A percentile compares a stretch with the other conserved stretches of the same genome.
phyloP scores from a whole-genome alignment of 176 grass and related monocot species.

The Carex littledalei region DNA sequence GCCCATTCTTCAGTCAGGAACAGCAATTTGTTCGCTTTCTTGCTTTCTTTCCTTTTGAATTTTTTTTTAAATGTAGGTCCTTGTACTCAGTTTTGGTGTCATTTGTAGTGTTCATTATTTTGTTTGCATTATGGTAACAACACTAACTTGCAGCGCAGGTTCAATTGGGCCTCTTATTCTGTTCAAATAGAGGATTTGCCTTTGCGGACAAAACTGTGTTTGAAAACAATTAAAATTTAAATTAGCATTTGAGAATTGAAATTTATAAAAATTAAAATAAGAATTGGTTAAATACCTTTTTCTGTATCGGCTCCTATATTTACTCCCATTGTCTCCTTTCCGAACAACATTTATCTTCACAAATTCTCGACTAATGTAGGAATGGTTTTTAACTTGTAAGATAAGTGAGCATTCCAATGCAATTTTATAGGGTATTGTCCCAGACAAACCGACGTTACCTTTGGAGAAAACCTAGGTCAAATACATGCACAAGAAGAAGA shows the following conservation, averaged over 20 bases:
- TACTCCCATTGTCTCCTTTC: background rate
- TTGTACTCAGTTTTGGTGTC: background rate
- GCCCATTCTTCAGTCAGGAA: background rate
- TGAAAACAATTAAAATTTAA: too few species aligned
- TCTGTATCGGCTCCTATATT: background rate
- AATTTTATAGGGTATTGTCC: background rate
- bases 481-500: background rate
- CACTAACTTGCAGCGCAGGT: too few species aligned
- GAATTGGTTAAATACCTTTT: background rate
- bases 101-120: too few species aligned
- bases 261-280: too few species aligned
- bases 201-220: too few species aligned
- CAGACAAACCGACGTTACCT: constrained; percentile 11
- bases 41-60: background rate
- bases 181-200: too few species aligned
- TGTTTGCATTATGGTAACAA: too few species aligned
- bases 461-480: constrained; percentile 15
- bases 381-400: background rate
- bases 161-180: too few species aligned
- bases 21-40: background rate
- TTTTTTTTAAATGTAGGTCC: background rate
- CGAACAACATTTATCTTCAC: constrained; percentile 5
- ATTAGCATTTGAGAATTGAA: too few species aligned
- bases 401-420: constrained; percentile 5
- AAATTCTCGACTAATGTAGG: background rate